Percentiles rank a stretch among this genome's conserved stretches.
These are phyloP conservation scores for Deuterostichococcus epilithicus DNA, from an alignment of 139 green algal species.

Conservation along the genomic window DNA sequence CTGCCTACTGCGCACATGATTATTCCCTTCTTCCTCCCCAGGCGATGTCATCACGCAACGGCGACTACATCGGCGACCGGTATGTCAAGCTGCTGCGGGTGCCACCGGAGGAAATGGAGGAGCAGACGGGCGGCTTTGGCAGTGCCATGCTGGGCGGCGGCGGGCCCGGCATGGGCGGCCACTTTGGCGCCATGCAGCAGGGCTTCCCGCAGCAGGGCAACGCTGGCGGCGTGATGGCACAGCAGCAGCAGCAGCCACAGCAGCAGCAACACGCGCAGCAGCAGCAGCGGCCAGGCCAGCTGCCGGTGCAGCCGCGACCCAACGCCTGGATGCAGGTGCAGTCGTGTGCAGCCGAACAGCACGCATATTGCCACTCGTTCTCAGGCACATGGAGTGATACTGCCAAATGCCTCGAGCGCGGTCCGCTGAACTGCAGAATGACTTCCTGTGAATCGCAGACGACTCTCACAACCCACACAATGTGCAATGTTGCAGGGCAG, in stretches of 20 bases:
- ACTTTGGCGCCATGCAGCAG: background rate
- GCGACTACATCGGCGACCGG: slow-evolving; percentile 62
- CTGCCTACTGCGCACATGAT: no score
- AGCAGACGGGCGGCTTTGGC: slow-evolving; percentile 33
- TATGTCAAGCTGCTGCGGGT: slow-evolving; percentile 68
- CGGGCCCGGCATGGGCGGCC: background rate
- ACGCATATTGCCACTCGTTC: no score
- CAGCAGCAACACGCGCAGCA: slow-evolving; percentile 10
- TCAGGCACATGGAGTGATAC: no score
- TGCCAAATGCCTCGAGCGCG: no score
- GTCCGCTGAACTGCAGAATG: no score
- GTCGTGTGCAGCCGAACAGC: no score
- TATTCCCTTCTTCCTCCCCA: slow-evolving; percentile 18
- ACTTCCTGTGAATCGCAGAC: no score
- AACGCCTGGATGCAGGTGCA: background rate
- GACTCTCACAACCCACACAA: no score
- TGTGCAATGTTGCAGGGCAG: background rate
- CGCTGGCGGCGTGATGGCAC: no score
- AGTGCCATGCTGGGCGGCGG: background rate
- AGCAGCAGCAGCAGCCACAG: slow-evolving; percentile 16
- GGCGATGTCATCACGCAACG: slow-evolving; percentile 56
- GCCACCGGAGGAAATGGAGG: slow-evolving; percentile 60
- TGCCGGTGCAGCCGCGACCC: no score
- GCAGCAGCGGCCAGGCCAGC: slow-evolving; percentile 12
- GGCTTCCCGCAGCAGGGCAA: background rate